Evolutionary conservation across 2,329 filamentous ascomycete species (phyloP).

Genomic region (Waltergamsia citrina): DNA sequence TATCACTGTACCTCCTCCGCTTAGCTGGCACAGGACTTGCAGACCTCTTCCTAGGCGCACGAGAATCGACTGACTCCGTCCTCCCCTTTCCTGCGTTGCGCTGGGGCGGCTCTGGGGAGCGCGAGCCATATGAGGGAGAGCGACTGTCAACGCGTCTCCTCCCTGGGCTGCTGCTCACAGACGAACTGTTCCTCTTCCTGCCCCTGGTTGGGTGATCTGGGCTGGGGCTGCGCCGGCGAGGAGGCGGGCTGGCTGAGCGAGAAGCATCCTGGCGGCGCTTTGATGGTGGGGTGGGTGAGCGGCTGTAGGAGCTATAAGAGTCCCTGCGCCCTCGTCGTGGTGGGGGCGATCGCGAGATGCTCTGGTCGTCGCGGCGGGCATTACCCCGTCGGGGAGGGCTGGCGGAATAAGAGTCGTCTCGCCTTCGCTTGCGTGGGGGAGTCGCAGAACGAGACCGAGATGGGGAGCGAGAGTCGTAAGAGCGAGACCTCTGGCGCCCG

Average conservation of each 20-base stretch:
- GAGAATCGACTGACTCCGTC: conserved; percentile 3
- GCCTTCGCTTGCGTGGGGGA: conserved; percentile 7
- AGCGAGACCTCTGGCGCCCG: not conserved
- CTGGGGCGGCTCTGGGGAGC: conserved; percentile 14
- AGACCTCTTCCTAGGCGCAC: conserved; percentile 2
- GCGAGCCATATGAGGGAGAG: conserved; percentile 21
- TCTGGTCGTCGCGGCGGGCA: conserved; percentile 13
- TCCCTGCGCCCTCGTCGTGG: conserved; percentile 16
- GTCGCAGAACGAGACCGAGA: conserved; percentile 18
- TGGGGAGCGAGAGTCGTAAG: not conserved
- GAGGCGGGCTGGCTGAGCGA: conserved; percentile 9
- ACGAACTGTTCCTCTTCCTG: conserved; percentile 21
- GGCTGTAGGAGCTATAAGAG: conserved; percentile 20
- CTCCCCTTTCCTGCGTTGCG: conserved; percentile 2
- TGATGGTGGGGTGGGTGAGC: conserved; percentile 18
- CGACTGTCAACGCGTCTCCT: conserved; percentile 14
- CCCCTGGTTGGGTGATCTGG: not conserved
- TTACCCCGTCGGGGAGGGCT: conserved; percentile 17
- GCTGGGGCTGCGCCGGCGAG: conserved; percentile 6
- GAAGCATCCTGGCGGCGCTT: conserved; percentile 9
- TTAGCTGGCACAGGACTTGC: conserved; percentile 9
- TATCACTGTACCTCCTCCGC: conserved; percentile 11
- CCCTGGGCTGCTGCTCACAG: conserved; percentile 17
- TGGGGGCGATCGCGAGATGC: conserved; percentile 17
- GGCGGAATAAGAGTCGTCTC: conserved; percentile 16